A percentile compares a stretch with the other conserved stretches of the same genome.
Conservation (phyloP, 2,329 filamentous ascomycete species). For the Colletotrichum magnum region DNA sequence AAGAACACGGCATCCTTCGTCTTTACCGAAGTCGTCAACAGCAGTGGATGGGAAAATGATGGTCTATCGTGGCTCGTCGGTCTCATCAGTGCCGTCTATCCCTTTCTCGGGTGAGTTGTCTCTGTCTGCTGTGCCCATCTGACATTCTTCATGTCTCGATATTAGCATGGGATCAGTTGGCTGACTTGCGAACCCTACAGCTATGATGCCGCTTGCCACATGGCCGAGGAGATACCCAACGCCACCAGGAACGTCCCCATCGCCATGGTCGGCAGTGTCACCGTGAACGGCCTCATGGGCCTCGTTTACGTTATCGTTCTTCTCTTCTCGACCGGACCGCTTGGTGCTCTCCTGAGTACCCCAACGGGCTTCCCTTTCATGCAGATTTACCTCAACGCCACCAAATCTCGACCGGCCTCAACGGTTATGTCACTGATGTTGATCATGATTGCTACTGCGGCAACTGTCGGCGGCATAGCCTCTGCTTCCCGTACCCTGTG, state of each 20-base stretch:
- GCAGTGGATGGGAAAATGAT: constrained; percentile 49
- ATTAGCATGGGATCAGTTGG: no score
- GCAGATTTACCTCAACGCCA: constrained; percentile 53
- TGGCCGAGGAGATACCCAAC: constrained; percentile 52
- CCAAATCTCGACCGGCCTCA: constrained; percentile 44
- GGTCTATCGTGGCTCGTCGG: constrained; percentile 51
- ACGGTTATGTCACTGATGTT: constrained; percentile 48
- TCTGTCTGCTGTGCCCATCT: no score
- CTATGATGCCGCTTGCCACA: constrained; percentile 51
- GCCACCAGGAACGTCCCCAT: constrained; percentile 49
- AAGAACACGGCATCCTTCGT: constrained; percentile 49
- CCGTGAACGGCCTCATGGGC: constrained; percentile 61
- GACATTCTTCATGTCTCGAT: no score
- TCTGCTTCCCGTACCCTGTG: constrained; percentile 54
- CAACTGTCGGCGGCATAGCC: constrained; percentile 49
- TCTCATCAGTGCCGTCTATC: constrained; percentile 49
- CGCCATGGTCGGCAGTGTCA: constrained; percentile 51
- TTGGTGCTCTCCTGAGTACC: constrained; percentile 54
- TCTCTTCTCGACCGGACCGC: constrained; percentile 57
- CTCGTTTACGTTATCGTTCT: constrained; percentile 58
- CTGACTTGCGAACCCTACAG: constrained; percentile 16
- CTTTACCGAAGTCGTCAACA: constrained; percentile 50
- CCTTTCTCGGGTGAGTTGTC: constrained; percentile 52
- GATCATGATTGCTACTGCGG: constrained; percentile 46
- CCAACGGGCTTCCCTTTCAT: constrained; percentile 60